Percentiles rank a stretch among this genome's conserved stretches.
phyloP scores from a whole-genome alignment of 306 rosid genomes.

The Fragaria ananassa region DNA sequence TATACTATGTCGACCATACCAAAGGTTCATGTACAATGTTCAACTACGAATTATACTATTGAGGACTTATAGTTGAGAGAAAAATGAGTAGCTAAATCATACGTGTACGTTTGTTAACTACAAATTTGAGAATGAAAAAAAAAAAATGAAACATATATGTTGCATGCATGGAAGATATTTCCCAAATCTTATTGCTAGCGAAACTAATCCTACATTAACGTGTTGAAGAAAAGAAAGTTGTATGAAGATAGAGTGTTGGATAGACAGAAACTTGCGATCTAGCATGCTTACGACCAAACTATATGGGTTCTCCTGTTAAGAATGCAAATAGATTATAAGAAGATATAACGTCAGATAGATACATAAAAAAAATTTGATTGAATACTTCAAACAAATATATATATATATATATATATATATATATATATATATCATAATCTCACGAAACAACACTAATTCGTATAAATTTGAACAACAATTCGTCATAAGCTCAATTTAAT shows the following conservation, averaged over 20 bases:
- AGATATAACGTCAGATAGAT: no score
- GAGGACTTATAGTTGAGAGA: background rate
- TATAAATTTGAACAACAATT: background rate
- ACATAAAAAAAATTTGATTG: background rate
- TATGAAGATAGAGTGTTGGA: no score
- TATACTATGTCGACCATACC: background rate
- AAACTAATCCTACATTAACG: no score
- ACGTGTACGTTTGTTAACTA: background rate
- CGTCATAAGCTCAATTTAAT: background rate
- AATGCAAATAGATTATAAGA: no score
- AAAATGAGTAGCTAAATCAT: background rate
- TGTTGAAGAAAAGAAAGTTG: background rate
- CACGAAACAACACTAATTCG: background rate
- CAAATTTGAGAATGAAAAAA: background rate
- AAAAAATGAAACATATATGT: background rate
- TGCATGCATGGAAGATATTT: background rate
- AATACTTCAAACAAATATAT: no score
- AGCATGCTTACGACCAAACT: background rate
- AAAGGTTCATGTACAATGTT: background rate
- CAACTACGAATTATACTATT: background rate
- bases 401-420: no score
- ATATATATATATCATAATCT: background rate
- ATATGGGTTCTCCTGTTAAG: no score
- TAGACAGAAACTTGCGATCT: no score
- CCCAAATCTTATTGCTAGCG: background rate